phyloP scores from a whole-genome alignment of 768 basidiomycete genomes.

The Boletus bicolor region DNA sequence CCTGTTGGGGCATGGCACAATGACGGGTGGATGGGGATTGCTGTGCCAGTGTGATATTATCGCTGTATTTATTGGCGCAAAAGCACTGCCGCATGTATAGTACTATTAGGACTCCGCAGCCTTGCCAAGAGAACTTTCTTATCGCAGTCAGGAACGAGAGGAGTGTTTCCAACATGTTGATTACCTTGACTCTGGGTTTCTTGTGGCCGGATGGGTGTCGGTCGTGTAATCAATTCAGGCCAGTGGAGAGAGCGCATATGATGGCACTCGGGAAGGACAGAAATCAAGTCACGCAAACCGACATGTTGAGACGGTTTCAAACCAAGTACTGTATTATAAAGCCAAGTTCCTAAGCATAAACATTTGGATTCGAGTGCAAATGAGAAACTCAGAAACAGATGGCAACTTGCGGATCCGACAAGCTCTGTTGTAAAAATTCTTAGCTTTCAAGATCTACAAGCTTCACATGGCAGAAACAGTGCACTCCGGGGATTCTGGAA shows the following conservation, averaged over 20 bases:
- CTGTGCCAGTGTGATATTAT: background rate
- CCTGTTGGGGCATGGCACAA: slow-evolving; percentile 3
- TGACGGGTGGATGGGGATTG: background rate
- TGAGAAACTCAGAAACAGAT: background rate
- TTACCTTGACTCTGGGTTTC: background rate
- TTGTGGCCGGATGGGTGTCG: background rate
- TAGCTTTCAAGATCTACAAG: slow-evolving; percentile 1
- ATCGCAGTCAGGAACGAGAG: too few species aligned
- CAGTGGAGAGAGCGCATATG: background rate
- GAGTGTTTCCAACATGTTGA: background rate
- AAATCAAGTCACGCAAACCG: background rate
- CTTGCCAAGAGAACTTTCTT: too few species aligned
- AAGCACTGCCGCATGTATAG: background rate
- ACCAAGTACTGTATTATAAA: background rate
- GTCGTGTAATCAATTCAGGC: background rate
- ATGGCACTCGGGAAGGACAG: background rate
- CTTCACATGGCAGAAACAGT: slow-evolving; percentile 22
- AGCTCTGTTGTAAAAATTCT: background rate
- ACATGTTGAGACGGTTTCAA: background rate
- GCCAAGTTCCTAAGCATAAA: background rate
- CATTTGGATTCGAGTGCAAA: background rate
- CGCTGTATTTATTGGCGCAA: too few species aligned
- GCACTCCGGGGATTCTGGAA: slow-evolving; percentile 2
- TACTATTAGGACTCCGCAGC: background rate
- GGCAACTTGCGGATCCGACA: slow-evolving; percentile 6